A percentile compares a stretch with the other conserved stretches of the same genome.
Conservation (phyloP, 2,329 filamentous ascomycete genomes). For the Mycosphaerelloides madeirae region DNA sequence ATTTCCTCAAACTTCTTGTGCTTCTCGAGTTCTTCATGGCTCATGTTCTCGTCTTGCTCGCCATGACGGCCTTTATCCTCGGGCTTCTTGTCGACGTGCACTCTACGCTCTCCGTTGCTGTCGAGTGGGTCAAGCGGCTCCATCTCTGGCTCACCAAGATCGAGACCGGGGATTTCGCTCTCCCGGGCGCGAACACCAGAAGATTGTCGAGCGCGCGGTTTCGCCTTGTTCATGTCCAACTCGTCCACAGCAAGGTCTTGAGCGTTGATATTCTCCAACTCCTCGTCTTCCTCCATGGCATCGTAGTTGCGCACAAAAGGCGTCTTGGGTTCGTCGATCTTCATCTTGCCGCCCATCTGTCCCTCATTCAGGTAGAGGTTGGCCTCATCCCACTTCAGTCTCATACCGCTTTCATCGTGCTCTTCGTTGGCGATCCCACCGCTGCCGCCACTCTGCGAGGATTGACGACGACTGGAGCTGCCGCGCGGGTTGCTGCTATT, state of each 20-base stretch:
- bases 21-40: constrained; percentile 76
- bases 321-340: constrained; percentile 97
- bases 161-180: constrained; percentile 86
- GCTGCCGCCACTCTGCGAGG: constrained; percentile 36
- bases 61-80: constrained; percentile 51
- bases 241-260: constrained; percentile 66
- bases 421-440: constrained; percentile 13
- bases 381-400: constrained; percentile 97
- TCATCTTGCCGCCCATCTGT: constrained; percentile 93
- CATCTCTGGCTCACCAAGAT: constrained; percentile 82
- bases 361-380: constrained; percentile 97
- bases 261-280: constrained; percentile 61
- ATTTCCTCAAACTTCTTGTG: constrained; percentile 85
- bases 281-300: constrained; percentile 80
- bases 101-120: constrained; percentile 63
- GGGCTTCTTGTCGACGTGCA: constrained; percentile 64
- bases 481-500: constrained; percentile 70
- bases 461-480: constrained; percentile 68
- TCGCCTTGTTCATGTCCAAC: constrained; percentile 51
- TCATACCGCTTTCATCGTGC: constrained; percentile 60
- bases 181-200: constrained; percentile 40
- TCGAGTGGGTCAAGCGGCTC: constrained; percentile 33
- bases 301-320: constrained; percentile 92
- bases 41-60: constrained; percentile 53
- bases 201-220: constrained; percentile 31